Evolutionary conservation across 768 basidiomycete species (phyloP), one percentile per base, ranked within the genome.

Genomic region (Leucosporidium creatinivorum): DNA sequence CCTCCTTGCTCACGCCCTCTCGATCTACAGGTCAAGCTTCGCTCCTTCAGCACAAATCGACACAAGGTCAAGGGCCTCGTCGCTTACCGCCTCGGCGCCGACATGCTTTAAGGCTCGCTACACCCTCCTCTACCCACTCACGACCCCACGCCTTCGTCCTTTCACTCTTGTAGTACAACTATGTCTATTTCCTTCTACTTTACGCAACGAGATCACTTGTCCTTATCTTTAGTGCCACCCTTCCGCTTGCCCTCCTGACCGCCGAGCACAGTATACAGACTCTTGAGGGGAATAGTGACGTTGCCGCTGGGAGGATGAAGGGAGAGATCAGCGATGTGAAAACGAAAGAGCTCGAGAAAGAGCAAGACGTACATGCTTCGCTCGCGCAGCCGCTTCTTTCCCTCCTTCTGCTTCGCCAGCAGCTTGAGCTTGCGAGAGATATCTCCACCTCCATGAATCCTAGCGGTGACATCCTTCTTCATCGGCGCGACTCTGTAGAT

Each of bases 31-130:
- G 81, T 99, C 78, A 92, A 96, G 79, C 84, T 99, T 80, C 82
- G 94, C 74, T 93, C 86, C 76, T 99, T 98, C 80, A 93, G 90
- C 78, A 99, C 96, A 6, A 93, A 97, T 78, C 86, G 93, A n/a
- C 96, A 99, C 77, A 86, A 91, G 65, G 90, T 99, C 76, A 90
- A 97, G 77, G 92, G 93, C 8, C 91, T 97, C 89, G 94, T 98
- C 57, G 93, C 93, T 7, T 98, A 97, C 81, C 47, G 51, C 25
- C 30, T 31, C 23, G 51, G 63, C 19, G 39, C 49, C 36, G 61
- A 62, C 30, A 39, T 39, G 18, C 31, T 62, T 18, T 62, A 5
- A 65, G n/a, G 17, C 50, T 44, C 39, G 39, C 39, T 44, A 6
- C 36, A 8, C 62, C 9, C n/a, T 58, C 48, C 23, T 47, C 62